Evolutionary conservation across 176 grass and related monocot genomes (phyloP).

Genomic region (Thinopyrum elongatum): DNA sequence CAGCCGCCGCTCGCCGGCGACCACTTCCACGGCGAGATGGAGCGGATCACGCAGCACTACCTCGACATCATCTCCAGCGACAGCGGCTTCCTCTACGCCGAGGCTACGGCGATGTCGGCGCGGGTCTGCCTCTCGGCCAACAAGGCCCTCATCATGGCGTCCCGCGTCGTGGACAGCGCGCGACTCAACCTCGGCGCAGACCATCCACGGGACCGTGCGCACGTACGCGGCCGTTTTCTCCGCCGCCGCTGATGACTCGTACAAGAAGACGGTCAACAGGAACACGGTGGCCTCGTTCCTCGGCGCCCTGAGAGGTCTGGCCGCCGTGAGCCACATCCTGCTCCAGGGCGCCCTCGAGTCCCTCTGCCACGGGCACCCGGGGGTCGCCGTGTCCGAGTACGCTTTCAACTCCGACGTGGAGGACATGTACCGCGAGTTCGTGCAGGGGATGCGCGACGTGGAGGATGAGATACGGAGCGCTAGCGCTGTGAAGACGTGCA

Average conservation of each 20-base stretch:
- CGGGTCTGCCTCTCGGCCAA: background rate
- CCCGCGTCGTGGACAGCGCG: conserved; percentile 11
- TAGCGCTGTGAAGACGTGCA: background rate
- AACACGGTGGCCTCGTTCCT: background rate
- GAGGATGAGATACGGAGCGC: background rate
- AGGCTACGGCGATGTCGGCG: conserved; percentile 20
- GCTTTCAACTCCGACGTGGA: conserved; percentile 20
- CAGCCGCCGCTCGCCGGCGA: background rate
- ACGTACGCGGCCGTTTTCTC: background rate
- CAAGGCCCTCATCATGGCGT: conserved; percentile 14
- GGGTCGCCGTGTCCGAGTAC: background rate
- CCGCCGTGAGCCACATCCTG: conserved; percentile 23
- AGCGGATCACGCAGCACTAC: background rate
- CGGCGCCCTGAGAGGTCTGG: conserved; percentile 8
- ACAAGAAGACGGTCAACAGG: background rate
- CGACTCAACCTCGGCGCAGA: background rate
- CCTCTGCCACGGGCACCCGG: background rate
- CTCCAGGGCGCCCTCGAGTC: conserved; percentile 20
- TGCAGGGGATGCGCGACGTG: background rate
- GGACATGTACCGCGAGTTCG: background rate
- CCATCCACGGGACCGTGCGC: background rate
- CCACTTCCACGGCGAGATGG: conserved; percentile 4
- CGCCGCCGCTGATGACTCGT: background rate
- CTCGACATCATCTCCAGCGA: background rate
- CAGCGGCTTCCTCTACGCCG: conserved; percentile 6